A percentile compares a stretch with the other conserved stretches of the same genome.
These are phyloP conservation scores for Tetrapisispora taiwanensis DNA, from an alignment of 805 yeast species.

Conservation along the genomic window DNA sequence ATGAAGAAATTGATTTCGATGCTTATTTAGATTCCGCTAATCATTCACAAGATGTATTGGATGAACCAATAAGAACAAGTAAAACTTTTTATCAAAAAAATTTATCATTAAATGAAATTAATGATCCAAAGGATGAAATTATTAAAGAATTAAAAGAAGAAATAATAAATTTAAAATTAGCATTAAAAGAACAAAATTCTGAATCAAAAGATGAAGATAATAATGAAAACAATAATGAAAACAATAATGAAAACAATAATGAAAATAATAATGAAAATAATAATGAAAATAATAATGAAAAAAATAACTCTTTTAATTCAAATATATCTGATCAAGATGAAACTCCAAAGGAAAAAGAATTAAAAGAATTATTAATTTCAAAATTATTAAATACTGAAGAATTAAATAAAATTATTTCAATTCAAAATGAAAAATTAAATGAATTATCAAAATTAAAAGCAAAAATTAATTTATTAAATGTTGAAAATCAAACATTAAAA, in stretches of 20 bases:
- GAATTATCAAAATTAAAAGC: constrained; percentile 37
- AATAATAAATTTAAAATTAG: not conserved
- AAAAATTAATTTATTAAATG: constrained; percentile 39
- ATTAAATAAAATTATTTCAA: constrained; percentile 44
- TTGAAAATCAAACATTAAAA: constrained; percentile 35
- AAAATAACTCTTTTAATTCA: constrained; percentile 17
- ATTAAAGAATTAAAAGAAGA: constrained; percentile 38
- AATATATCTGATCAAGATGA: not conserved
- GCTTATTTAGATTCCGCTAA: not conserved
- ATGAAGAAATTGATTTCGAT: constrained; percentile 2
- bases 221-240: constrained; percentile 32
- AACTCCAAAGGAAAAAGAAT: constrained; percentile 29
- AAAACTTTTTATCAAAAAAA: constrained; percentile 28
- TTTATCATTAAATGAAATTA: no score
- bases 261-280: constrained; percentile 43
- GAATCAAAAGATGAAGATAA: constrained; percentile 32
- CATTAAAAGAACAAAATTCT: not conserved
- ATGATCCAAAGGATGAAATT: constrained; percentile 19
- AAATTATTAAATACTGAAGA: constrained; percentile 43
- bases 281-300: constrained; percentile 28
- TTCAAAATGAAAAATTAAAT: constrained; percentile 40
- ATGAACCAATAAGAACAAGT: constrained; percentile 40
- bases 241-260: constrained; percentile 36
- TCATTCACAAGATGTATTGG: constrained; percentile 10
- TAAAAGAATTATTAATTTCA: constrained; percentile 44